These are phyloP conservation scores for Anthoceros angustus DNA, from an alignment of 225 moss, liverwort and hornwort species.

Conservation along the genomic window DNA sequence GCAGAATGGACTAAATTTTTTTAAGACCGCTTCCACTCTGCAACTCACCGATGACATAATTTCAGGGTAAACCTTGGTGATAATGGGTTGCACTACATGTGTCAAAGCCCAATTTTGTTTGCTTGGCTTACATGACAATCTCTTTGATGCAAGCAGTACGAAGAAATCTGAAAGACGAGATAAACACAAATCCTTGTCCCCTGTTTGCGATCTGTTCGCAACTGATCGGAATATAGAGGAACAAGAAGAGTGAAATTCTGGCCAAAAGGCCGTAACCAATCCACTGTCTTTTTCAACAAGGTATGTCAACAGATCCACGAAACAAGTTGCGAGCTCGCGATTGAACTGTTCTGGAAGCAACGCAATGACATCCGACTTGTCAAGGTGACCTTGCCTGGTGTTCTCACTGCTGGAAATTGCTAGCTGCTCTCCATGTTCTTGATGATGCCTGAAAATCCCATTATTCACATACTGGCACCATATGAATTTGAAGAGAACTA, in stretches of 20 bases:
- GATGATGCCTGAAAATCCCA: constrained; percentile 4
- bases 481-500: constrained; percentile 51
- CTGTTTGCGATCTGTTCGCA: constrained; percentile 15
- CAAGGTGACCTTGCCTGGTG: not conserved
- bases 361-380: not conserved
- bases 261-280: constrained; percentile 53
- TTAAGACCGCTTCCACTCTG: not conserved
- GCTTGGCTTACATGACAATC: constrained; percentile 16
- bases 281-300: constrained; percentile 28
- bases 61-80: constrained; percentile 38
- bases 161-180: constrained; percentile 51
- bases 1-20: not conserved
- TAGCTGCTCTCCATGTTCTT: not conserved
- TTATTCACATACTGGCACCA: constrained; percentile 55
- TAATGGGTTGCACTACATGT: constrained; percentile 66
- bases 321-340: constrained; percentile 30
- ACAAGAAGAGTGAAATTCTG: constrained; percentile 51
- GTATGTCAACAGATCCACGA: constrained; percentile 40
- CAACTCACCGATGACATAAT: constrained; percentile 42
- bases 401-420: not conserved
- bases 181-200: constrained; percentile 23
- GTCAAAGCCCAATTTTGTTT: constrained; percentile 41
- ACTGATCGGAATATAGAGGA: constrained; percentile 38
- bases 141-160: constrained; percentile 34
- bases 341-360: constrained; percentile 23